A percentile compares a stretch with the other conserved stretches of the same genome.
Conservation (phyloP, 495 filamentous ascomycete species). For the Parathielavia appendiculata region DNA sequence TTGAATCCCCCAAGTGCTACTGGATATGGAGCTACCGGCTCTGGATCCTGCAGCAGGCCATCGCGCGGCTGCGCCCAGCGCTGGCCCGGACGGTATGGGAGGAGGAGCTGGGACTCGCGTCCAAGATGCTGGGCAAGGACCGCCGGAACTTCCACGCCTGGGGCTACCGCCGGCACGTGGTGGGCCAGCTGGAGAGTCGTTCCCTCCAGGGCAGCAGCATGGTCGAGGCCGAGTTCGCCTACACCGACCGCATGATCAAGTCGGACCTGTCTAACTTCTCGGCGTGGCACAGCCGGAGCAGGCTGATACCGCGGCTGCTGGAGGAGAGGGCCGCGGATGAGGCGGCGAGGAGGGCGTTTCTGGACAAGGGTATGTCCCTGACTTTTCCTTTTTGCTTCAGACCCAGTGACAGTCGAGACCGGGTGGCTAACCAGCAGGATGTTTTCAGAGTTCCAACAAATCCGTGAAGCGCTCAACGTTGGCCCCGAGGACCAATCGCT, state of each 20-base stretch:
- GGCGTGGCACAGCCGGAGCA: slow-evolving; percentile 88
- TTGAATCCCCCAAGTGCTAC: slow-evolving; percentile 92
- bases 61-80: slow-evolving; percentile 50
- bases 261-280: slow-evolving; percentile 89
- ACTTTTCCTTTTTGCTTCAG: background rate
- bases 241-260: slow-evolving; percentile 82
- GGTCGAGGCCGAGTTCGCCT: slow-evolving; percentile 76
- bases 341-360: slow-evolving; percentile 56
- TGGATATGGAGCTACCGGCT: slow-evolving; percentile 98
- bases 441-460: slow-evolving; percentile 59
- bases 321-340: slow-evolving; percentile 60
- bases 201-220: slow-evolving; percentile 51
- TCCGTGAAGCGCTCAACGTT: slow-evolving; percentile 70
- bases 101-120: slow-evolving; percentile 70
- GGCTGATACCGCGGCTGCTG: slow-evolving; percentile 71
- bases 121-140: slow-evolving; percentile 82
- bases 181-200: slow-evolving; percentile 60
- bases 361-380: slow-evolving; percentile 69
- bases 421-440: background rate
- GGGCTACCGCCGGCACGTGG: slow-evolving; percentile 79
- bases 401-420: background rate
- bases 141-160: slow-evolving; percentile 95
- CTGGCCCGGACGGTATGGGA: slow-evolving; percentile 68
- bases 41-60: slow-evolving; percentile 75
- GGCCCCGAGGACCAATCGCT: slow-evolving; percentile 88